Percentiles rank a stretch among this genome's conserved stretches.
Conservation (phyloP, 176 grass and related monocot species). For the Carex kokanica region DNA sequence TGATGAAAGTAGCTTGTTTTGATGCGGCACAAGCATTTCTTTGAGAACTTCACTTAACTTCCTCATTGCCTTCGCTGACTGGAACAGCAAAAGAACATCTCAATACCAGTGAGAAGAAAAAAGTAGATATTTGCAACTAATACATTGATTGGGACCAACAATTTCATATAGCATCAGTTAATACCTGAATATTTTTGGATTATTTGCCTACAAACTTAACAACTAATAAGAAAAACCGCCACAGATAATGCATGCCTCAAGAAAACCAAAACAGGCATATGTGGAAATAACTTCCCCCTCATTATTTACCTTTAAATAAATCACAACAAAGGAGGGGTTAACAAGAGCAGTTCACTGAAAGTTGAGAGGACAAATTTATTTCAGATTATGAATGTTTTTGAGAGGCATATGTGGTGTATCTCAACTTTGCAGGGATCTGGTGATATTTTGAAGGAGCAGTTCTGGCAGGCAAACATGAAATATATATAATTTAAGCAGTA, state of each 20-base stretch:
- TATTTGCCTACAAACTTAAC: background rate
- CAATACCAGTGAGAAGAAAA: slow-evolving; percentile 23
- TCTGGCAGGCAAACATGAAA: slow-evolving; percentile 9
- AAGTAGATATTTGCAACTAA: background rate
- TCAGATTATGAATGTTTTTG: background rate
- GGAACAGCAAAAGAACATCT: slow-evolving; percentile 41
- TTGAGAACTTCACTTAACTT: slow-evolving; percentile 75
- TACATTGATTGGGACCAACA: background rate
- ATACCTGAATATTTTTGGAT: background rate
- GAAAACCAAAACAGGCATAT: background rate
- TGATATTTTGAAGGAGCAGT: background rate
- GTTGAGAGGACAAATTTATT: background rate
- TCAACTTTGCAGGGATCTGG: background rate
- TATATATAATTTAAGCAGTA: slow-evolving; percentile 19
- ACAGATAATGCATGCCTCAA: background rate
- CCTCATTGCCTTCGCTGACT: slow-evolving; percentile 89
- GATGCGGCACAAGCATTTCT: slow-evolving; percentile 52
- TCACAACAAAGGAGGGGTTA: slow-evolving; percentile 1
- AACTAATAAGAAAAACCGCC: background rate
- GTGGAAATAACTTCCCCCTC: background rate
- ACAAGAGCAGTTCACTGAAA: background rate
- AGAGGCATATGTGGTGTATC: background rate
- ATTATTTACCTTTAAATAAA: background rate
- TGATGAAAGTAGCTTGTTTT: slow-evolving; percentile 72
- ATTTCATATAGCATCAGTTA: background rate